Evolutionary conservation across 768 basidiomycete genomes (phyloP), one percentile per base, ranked within the genome.

Genomic region (Boletus rubescentipes): DNA sequence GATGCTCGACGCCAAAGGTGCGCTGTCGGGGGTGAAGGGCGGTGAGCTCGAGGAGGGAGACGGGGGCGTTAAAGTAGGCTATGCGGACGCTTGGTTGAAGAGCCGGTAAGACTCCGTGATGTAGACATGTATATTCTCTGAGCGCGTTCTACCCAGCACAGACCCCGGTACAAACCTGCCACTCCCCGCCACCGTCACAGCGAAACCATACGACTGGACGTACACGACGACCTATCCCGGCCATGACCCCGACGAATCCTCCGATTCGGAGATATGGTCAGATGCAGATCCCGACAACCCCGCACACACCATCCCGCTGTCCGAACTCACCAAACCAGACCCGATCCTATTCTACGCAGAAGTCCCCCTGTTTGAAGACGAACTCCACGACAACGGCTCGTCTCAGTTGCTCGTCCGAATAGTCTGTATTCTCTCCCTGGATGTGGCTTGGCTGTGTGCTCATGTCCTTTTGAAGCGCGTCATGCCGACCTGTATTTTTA

Each of bases 311-410:
- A 95, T 99, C 52, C 94, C 96, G 1, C 77, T 96, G 60, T 81
- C 85, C 1, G 87, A 95, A 58, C 81, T 98, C 30, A 88, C 87
- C 10, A 82, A 90, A 26, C 91, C 86, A 53, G 96, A 98, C 71
- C 97, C 97, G 15, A 98, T 98, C 61, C 75, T 98, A n/a, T 99
- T 96, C 72, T 98, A 96, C 66, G 93, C 96, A 9, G 95, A 98
- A 63, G 83, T 98, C 1, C 91, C 93, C n/a, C 73, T 98, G 6
- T 98, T 91, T 66, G 96, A 99, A 65, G 94, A 98, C 68, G 97
- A 99, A 69, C 77, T 98, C 41, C 94, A 98, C 65, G 97, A 99
- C 66, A 98, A 98, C 65, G 97, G 97, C 0, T 84, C 91, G 7
- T 94, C 94, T 1, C 81, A 85, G 30, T 70, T 93, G 2, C 79